phyloP scores from a whole-genome alignment of 139 green algal species.

The Tetradesmus obliquus region DNA sequence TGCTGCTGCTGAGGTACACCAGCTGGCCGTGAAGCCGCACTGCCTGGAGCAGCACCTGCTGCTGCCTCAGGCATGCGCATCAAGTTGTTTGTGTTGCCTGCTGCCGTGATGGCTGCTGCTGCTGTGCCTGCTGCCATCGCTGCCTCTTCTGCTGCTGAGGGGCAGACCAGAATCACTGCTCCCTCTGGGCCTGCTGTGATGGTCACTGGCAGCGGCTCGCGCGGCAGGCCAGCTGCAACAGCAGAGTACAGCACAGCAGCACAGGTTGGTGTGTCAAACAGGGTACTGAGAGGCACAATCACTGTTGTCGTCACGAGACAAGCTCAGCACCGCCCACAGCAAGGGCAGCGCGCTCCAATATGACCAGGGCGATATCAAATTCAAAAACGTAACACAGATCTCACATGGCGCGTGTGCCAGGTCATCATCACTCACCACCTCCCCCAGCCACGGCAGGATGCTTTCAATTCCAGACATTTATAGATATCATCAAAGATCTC shows the following conservation, averaged over 20 bases:
- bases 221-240: conserved; percentile 1
- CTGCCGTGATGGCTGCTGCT: background rate
- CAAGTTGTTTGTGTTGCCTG: background rate
- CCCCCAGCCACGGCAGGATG: background rate
- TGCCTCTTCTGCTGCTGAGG: conserved; percentile 27
- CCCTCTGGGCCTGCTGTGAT: conserved; percentile 41
- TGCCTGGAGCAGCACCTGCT: background rate
- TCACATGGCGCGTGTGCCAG: background rate
- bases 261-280: background rate
- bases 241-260: background rate
- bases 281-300: background rate
- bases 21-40: background rate
- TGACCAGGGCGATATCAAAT: background rate
- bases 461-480: too few species aligned
- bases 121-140: conserved; percentile 9
- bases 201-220: background rate
- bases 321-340: background rate
- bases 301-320: background rate
- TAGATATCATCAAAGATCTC: background rate
- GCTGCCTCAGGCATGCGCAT: background rate
- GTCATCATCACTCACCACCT: background rate
- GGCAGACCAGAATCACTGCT: conserved; percentile 45
- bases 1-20: background rate
- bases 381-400: background rate
- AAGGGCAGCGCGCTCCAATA: background rate